Percentiles rank a stretch among this genome's conserved stretches.
Conservation (phyloP, 139 green algal species). For the Chlamydomonas urium region DNA sequence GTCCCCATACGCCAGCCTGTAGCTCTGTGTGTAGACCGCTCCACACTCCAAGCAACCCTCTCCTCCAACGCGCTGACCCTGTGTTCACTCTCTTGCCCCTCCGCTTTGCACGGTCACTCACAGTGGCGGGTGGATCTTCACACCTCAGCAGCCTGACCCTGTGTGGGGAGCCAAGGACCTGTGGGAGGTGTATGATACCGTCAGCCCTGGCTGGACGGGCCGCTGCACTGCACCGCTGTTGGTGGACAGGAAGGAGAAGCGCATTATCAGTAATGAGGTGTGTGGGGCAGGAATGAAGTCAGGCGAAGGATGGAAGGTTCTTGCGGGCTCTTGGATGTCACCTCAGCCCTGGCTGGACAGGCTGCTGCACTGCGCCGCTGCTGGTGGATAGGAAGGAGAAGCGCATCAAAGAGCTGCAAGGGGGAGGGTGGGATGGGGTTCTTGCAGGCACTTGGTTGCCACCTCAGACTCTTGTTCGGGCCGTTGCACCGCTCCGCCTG, state of each 20-base stretch:
- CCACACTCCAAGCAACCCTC: too few species aligned
- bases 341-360: conserved; percentile 61
- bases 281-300: too few species aligned
- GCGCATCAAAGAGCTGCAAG: conserved; percentile 24
- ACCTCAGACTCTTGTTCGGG: conserved; percentile 60
- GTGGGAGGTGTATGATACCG: conserved; percentile 28
- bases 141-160: conserved; percentile 29
- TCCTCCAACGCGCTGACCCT: too few species aligned
- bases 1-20: too few species aligned
- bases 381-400: conserved; percentile 61
- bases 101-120: too few species aligned
- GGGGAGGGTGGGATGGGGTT: too few species aligned
- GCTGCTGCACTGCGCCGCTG: conserved; percentile 83
- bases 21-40: too few species aligned
- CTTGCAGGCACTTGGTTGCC: too few species aligned
- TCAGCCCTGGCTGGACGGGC: conserved; percentile 62
- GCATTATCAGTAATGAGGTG: conserved; percentile 34
- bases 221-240: conserved; percentile 87
- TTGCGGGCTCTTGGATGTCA: too few species aligned
- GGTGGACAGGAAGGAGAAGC: conserved; percentile 50
- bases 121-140: conserved; percentile 43
- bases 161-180: conserved; percentile 52
- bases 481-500: conserved; percentile 83
- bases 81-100: conserved; percentile 65
- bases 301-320: too few species aligned